These are phyloP conservation scores for Penicillium odoratum DNA, from an alignment of 495 filamentous ascomycete genomes.

Conservation along the genomic window DNA sequence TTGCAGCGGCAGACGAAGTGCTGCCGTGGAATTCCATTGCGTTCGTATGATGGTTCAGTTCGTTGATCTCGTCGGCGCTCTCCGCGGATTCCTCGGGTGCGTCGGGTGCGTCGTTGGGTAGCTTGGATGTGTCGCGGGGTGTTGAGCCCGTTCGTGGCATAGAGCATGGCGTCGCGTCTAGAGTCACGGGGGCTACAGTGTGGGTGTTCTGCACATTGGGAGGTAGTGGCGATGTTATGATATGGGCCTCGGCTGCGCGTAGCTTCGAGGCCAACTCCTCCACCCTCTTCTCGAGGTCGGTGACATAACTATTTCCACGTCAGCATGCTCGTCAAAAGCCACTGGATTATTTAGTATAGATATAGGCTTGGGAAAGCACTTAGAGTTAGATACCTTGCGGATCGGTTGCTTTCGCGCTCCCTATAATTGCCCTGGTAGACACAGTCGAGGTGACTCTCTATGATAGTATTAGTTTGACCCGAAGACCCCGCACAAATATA, in stretches of 20 bases:
- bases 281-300: conserved; percentile 39
- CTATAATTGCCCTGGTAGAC: conserved; percentile 42
- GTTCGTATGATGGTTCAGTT: conserved; percentile 43
- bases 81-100: conserved; percentile 28
- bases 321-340: neutral
- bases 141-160: conserved; percentile 28
- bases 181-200: conserved; percentile 7
- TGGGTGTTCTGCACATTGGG: conserved; percentile 8
- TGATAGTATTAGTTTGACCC: neutral
- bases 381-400: conserved; percentile 27
- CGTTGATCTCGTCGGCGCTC: conserved; percentile 33
- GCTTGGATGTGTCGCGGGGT: conserved; percentile 19
- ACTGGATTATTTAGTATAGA: neutral
- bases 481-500: neutral
- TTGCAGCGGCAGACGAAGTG: conserved; percentile 38
- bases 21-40: conserved; percentile 43
- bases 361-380: neutral
- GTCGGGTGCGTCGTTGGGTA: conserved; percentile 12
- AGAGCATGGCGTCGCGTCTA: conserved; percentile 34
- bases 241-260: conserved; percentile 25
- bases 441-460: conserved; percentile 35
- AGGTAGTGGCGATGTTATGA: conserved; percentile 16
- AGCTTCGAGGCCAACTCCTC: conserved; percentile 36
- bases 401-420: conserved; percentile 36
- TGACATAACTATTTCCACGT: conserved; percentile 29